Evolutionary conservation across 495 filamentous ascomycete genomes (phyloP).

Genomic region (Daldinia caldariorum): DNA sequence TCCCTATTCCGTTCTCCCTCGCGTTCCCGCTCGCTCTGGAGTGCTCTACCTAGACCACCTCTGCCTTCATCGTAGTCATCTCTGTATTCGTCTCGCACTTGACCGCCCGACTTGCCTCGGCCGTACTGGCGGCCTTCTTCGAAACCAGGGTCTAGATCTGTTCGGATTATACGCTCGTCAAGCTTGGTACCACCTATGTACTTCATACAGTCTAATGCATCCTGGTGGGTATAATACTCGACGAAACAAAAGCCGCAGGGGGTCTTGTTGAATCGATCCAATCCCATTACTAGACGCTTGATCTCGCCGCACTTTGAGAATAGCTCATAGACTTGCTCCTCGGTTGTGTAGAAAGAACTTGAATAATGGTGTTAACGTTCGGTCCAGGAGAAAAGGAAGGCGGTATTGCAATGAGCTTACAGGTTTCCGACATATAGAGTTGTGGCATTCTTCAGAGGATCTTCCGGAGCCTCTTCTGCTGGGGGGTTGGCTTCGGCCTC

Average conservation of each 20-base stretch:
- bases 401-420: slow-evolving; percentile 60
- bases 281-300: slow-evolving; percentile 97
- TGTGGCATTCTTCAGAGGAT: slow-evolving; percentile 84
- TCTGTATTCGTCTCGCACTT: slow-evolving; percentile 96
- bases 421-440: slow-evolving; percentile 98
- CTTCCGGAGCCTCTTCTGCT: slow-evolving; percentile 65
- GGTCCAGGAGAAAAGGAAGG: background rate
- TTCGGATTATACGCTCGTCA: slow-evolving; percentile 94
- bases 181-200: slow-evolving; percentile 99
- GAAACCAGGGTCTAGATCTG: slow-evolving; percentile 97
- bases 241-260: slow-evolving; percentile 99
- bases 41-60: slow-evolving; percentile 76
- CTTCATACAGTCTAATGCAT: slow-evolving; percentile 97
- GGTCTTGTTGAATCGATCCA: slow-evolving; percentile 96
- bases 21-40: slow-evolving; percentile 69
- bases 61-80: slow-evolving; percentile 95
- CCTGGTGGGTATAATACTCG: slow-evolving; percentile 97
- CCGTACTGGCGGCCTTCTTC: slow-evolving; percentile 96
- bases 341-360: slow-evolving; percentile 99
- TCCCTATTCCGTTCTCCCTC: slow-evolving; percentile 58
- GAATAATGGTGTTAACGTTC: background rate
- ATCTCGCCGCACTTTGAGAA: slow-evolving; percentile 98
- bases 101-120: slow-evolving; percentile 87
- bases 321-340: slow-evolving; percentile 98
- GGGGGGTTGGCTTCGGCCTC: slow-evolving; percentile 58